Evolutionary conservation across 176 grass and related monocot genomes (phyloP).

Genomic region (Aechmea fasciata): DNA sequence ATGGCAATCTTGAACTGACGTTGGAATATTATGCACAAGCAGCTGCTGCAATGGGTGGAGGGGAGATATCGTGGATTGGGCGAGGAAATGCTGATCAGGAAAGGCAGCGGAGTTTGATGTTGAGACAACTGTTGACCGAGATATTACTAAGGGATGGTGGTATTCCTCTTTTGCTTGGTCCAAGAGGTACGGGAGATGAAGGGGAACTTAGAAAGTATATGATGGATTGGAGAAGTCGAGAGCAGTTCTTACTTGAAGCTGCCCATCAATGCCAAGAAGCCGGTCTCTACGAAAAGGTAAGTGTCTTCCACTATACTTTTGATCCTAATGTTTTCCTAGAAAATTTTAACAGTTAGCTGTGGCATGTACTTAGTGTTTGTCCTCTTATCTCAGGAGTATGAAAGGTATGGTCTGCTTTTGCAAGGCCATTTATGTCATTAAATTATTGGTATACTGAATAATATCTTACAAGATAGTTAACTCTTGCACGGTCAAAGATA

Average conservation of each 20-base stretch:
- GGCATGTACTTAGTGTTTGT: too few relatives aligned
- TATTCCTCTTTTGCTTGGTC: slow-evolving; percentile 85
- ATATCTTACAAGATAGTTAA: too few relatives aligned
- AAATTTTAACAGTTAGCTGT: too few relatives aligned
- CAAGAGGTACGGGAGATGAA: slow-evolving; percentile 83
- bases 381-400: too few relatives aligned
- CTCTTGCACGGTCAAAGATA: too few relatives aligned
- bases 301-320: slow-evolving; percentile 2
- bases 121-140: slow-evolving; percentile 77
- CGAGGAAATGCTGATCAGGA: slow-evolving; percentile 56
- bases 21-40: slow-evolving; percentile 91
- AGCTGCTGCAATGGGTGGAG: slow-evolving; percentile 84
- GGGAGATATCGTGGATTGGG: slow-evolving; percentile 66
- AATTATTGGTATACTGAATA: too few relatives aligned
- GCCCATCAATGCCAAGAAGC: slow-evolving; percentile 81
- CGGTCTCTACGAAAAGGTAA: slow-evolving; percentile 89
- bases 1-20: slow-evolving; percentile 77
- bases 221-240: slow-evolving; percentile 62
- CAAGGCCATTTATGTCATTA: not conserved
- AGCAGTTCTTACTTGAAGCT: slow-evolving; percentile 84
- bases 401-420: too few relatives aligned
- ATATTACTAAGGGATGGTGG: slow-evolving; percentile 84
- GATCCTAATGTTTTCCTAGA: not conserved
- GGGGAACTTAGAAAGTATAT: slow-evolving; percentile 84
- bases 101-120: slow-evolving; percentile 74